A percentile compares a stretch with the other conserved stretches of the same genome.
These are phyloP conservation scores for Suillus weaverae DNA, from an alignment of 768 basidiomycete species.

Conservation along the genomic window DNA sequence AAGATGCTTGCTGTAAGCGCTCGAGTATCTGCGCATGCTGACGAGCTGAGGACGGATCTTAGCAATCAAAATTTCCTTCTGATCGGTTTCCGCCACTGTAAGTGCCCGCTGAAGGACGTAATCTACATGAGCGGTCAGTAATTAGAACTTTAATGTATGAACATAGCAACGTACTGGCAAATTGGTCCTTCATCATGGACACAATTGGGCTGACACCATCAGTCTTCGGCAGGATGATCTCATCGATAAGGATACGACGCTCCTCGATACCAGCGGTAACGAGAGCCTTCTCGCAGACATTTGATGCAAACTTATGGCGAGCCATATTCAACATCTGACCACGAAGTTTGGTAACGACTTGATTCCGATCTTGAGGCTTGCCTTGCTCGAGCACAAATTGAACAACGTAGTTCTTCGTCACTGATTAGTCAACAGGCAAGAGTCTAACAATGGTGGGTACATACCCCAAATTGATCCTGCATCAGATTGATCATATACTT, in stretches of 20 bases:
- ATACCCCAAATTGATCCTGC: slow-evolving; percentile 88
- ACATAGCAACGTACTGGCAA: slow-evolving; percentile 64
- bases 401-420: slow-evolving; percentile 85
- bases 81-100: slow-evolving; percentile 64
- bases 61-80: slow-evolving; percentile 63
- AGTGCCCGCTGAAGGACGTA: slow-evolving; percentile 86
- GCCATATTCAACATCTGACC: slow-evolving; percentile 81
- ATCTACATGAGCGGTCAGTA: slow-evolving; percentile 44
- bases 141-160: slow-evolving; percentile 1
- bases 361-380: slow-evolving; percentile 60
- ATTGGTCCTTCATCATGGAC: slow-evolving; percentile 84
- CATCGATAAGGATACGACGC: slow-evolving; percentile 72
- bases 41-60: slow-evolving; percentile 67
- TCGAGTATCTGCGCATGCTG: slow-evolving; percentile 70
- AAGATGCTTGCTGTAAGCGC: slow-evolving; percentile 78
- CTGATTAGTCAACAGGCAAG: slow-evolving; percentile 9
- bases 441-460: slow-evolving; percentile 23
- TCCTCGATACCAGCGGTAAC: slow-evolving; percentile 61
- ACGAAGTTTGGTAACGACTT: slow-evolving; percentile 66
- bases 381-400: slow-evolving; percentile 91
- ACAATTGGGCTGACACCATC: slow-evolving; percentile 70
- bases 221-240: slow-evolving; percentile 66
- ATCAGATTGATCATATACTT: slow-evolving; percentile 69
- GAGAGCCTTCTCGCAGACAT: slow-evolving; percentile 92
- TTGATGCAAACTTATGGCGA: slow-evolving; percentile 91